A percentile compares a stretch with the other conserved stretches of the same genome.
These are phyloP conservation scores for Kodamaea anthophila DNA, from an alignment of 1,139 yeast species.

Conservation along the genomic window DNA sequence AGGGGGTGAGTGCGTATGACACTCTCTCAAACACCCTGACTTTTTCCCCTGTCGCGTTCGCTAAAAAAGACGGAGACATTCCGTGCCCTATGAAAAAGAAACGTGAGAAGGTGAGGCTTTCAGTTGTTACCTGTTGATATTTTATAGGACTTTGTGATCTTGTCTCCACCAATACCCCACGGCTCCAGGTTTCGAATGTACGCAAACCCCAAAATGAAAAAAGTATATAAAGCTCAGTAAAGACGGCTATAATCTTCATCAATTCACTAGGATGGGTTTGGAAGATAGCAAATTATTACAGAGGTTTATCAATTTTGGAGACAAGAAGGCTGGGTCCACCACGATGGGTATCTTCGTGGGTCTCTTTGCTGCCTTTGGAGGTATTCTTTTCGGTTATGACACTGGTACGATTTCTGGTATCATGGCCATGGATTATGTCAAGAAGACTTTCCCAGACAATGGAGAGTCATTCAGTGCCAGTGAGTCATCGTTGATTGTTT, in stretches of 20 bases:
- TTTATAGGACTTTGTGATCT: no score
- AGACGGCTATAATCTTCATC: no score
- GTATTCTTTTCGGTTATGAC: slow-evolving; percentile 68
- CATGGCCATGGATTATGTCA: slow-evolving; percentile 63
- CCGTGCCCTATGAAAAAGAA: no score
- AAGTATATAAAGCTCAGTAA: slow-evolving; percentile 7
- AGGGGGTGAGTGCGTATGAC: no score
- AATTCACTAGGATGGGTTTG: slow-evolving; percentile 36
- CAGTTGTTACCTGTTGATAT: no score
- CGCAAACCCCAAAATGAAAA: no score
- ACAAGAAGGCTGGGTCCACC: slow-evolving; percentile 45
- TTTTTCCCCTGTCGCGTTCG: no score
- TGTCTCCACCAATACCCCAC: slow-evolving; percentile 6
- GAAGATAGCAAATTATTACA: slow-evolving; percentile 28
- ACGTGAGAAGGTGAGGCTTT: no score
- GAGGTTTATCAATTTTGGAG: slow-evolving; percentile 32
- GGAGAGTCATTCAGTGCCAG: slow-evolving; percentile 35
- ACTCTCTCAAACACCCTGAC: no score
- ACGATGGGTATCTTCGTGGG: slow-evolving; percentile 42
- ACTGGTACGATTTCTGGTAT: slow-evolving; percentile 79
- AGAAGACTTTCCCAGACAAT: slow-evolving; percentile 40
- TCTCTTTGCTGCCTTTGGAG: slow-evolving; percentile 56
- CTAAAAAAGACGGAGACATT: no score
- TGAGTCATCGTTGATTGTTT: slow-evolving; percentile 54
- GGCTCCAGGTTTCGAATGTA: slow-evolving; percentile 1